Base-by-base conservation (phyloP, 2,329 filamentous ascomycete genomes). In the Verticillium albo-atrum region DNA sequence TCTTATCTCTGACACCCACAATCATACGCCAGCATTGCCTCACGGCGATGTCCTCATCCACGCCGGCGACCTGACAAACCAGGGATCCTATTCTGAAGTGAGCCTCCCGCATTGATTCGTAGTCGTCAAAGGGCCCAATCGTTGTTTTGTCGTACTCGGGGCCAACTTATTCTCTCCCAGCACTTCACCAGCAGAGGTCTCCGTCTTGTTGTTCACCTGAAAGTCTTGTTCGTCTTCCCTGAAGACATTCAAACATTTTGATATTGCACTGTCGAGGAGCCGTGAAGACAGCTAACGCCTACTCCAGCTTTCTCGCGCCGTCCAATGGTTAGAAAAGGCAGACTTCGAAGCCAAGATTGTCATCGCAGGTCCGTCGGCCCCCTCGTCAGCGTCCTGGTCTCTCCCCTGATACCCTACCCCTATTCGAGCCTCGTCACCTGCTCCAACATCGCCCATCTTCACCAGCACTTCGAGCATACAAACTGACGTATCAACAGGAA, bases 1-100 rank as follows among this genome's bases (percentile, higher is more conserved):
- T 57, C 91, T 89, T 74, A 81, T 92, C 59, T 90, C 89, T 4
- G 90, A 93, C 73, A 92, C 89, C 2, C 89, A 92, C 72, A 90
- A 90, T 69, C 80, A 77, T 64, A 79, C 79, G 2, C 78, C 83
- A 65, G 87, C 84, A 66, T 79, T 92, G 1, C 89, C 90, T 0
- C 80, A 80, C 25, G 90, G 89, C 47, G 89, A 93, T 69, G 83
- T 93, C 9, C 78, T 93, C 34, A 86, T 92, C 55, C 89, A 92
- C 68, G 89, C 89, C 1, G 89, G 90, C 6, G 90, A 93, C 69
- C 72, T 93, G 64, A 91, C 89, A 3, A 92, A 91, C 69, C 85
- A 89, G 68, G 90, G 90, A 17, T 87, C 77, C 63, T 77, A 77
- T 63, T 76, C 75, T 6, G 84, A 87, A 74, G 80, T 81, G 35